Base-by-base conservation (phyloP, 1,284 basidiomycete species). In the Kalmanozyma brasiliensis region DNA sequence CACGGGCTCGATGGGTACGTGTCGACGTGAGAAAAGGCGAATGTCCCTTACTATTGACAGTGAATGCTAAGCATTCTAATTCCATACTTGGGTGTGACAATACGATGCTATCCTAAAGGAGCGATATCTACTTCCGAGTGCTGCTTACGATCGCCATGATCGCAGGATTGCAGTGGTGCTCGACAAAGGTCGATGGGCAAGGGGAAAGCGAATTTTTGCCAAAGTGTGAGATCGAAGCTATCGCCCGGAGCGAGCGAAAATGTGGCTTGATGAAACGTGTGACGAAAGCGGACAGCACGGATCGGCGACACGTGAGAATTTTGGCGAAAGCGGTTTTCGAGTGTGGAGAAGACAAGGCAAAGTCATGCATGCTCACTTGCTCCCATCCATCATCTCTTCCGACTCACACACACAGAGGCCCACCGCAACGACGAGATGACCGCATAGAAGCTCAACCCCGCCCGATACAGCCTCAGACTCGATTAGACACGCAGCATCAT, bases 1-100 rank as follows among this genome's bases (percentile, higher is more conserved):
- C 58, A 59, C 8, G 63, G 61, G 13, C 56, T 78, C 20, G 30
- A 66, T 32, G 77, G 77, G 1, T 77, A 79, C 35, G 69, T 73
- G 13, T 76, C 70, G 6, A 69, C 74, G 2, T 77, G 38, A 59
- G n/a, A n/a, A n/a, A n/a, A n/a, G n/a, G n/a, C n/a, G n/a, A n/a
- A n/a, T n/a, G n/a, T n/a, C n/a, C n/a, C n/a, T n/a, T n/a, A n/a
- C n/a, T n/a, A n/a, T n/a, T n/a, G n/a, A n/a, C n/a, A n/a, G n/a
- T n/a, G n/a, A n/a, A n/a, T n/a, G n/a, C n/a, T n/a, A n/a, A n/a
- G n/a, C n/a, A n/a, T n/a, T n/a, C n/a, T n/a, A n/a, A n/a, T n/a
- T n/a, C n/a, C n/a, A n/a, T n/a, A n/a, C n/a, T n/a, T n/a, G n/a
- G n/a, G n/a, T n/a, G n/a, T n/a, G n/a, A n/a, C n/a, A n/a, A n/a